Conservation (phyloP, 2,329 filamentous ascomycete species). For the Clonostachys solani region DNA sequence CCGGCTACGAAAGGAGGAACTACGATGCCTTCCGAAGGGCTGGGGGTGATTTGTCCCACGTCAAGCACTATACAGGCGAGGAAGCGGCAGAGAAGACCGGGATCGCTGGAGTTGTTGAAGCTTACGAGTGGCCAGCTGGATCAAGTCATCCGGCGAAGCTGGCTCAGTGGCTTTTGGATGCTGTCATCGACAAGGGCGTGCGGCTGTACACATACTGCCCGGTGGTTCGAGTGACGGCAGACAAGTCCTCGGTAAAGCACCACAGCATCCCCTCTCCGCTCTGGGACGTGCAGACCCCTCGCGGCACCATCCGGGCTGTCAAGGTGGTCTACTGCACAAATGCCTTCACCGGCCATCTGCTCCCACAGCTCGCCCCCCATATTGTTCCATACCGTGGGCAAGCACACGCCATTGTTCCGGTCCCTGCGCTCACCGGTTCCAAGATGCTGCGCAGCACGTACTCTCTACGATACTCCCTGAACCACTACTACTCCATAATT, state of each 20-base stretch:
- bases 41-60: not conserved
- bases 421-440: constrained; percentile 22
- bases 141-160: constrained; percentile 44
- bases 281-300: not conserved
- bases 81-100: constrained; percentile 18
- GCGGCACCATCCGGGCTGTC: not conserved
- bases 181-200: constrained; percentile 28
- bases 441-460: constrained; percentile 30
- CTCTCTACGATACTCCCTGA: constrained; percentile 37
- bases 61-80: not conserved
- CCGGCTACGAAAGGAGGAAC: constrained; percentile 29
- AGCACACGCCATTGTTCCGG: constrained; percentile 18
- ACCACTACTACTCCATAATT: constrained; percentile 44
- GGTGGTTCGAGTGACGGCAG: not conserved
- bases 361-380: not conserved
- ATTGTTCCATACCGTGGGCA: not conserved
- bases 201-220: constrained; percentile 18
- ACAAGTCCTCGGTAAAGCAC: not conserved
- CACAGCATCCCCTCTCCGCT: not conserved
- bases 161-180: constrained; percentile 36
- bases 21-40: constrained; percentile 8
- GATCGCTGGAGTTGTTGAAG: constrained; percentile 28
- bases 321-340: not conserved
- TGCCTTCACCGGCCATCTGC: not conserved
- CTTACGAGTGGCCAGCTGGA: constrained; percentile 46